Conservation (phyloP, 2,329 filamentous ascomycete species). For the Penicillium sp. region DNA sequence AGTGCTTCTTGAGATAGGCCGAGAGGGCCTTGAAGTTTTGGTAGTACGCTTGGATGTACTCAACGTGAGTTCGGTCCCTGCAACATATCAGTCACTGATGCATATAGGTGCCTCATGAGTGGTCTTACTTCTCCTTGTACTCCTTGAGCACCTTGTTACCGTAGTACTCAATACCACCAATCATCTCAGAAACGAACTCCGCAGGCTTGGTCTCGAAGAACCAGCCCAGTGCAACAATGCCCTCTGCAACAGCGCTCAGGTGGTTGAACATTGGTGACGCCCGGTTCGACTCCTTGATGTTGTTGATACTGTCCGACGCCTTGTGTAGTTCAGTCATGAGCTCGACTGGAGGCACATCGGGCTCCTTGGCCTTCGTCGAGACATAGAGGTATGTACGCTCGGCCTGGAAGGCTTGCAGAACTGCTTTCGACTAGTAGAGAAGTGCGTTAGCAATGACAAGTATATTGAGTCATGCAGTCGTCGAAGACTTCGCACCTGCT, state of each 20-base stretch:
- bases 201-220: conserved; percentile 81
- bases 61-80: conserved; percentile 76
- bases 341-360: conserved; percentile 71
- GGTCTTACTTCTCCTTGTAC: conserved; percentile 73
- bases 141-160: conserved; percentile 93
- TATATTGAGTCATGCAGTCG: conserved; percentile 7
- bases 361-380: conserved; percentile 89
- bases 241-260: conserved; percentile 83
- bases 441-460: background rate
- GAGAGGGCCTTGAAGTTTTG: conserved; percentile 81
- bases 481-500: conserved; percentile 64
- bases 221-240: conserved; percentile 88
- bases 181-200: conserved; percentile 80
- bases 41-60: conserved; percentile 93
- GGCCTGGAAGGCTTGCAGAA: conserved; percentile 71
- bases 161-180: conserved; percentile 86
- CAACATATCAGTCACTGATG: conserved; percentile 22
- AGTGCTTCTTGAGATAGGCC: conserved; percentile 83
- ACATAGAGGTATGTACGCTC: conserved; percentile 88
- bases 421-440: conserved; percentile 53
- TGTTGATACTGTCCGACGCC: conserved; percentile 74
- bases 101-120: background rate
- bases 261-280: conserved; percentile 76
- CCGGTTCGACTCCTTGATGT: conserved; percentile 80
- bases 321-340: conserved; percentile 86